Percentiles rank a stretch among this genome's conserved stretches.
phyloP scores from a whole-genome alignment of 2,329 filamentous ascomycete genomes.

The Massarina eburnea region DNA sequence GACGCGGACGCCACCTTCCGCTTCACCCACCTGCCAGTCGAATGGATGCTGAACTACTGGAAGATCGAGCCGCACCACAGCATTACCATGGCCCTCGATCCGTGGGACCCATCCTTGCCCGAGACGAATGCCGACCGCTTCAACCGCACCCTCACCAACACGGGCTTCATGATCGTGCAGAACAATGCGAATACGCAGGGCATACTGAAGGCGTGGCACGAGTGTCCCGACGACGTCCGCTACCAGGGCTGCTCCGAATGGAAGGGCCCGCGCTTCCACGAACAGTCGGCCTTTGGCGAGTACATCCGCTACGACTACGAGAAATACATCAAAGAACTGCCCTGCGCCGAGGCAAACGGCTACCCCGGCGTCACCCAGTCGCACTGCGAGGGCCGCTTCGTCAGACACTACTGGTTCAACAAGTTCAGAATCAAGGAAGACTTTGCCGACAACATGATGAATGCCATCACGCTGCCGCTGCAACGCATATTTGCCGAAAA shows the following conservation, averaged over 20 bases:
- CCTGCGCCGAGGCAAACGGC: conserved; percentile 43
- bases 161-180: conserved; percentile 58
- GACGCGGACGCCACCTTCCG: conserved; percentile 53
- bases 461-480: conserved; percentile 38
- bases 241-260: conserved; percentile 42
- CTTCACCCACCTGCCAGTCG: conserved; percentile 50
- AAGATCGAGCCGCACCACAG: conserved; percentile 46
- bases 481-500: conserved; percentile 39
- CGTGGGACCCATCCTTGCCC: conserved; percentile 35
- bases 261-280: conserved; percentile 42
- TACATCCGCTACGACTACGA: conserved; percentile 45
- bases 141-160: conserved; percentile 51
- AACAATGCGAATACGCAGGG: conserved; percentile 52
- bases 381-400: conserved; percentile 40
- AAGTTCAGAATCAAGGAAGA: conserved; percentile 37
- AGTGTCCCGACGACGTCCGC: conserved; percentile 39
- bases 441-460: conserved; percentile 41
- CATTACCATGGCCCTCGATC: conserved; percentile 51
- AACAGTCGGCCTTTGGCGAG: conserved; percentile 44
- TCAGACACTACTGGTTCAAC: conserved; percentile 44
- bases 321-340: conserved; percentile 40
- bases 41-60: conserved; percentile 56
- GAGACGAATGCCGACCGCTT: conserved; percentile 46
- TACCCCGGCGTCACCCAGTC: conserved; percentile 38
- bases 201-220: conserved; percentile 54